Base-by-base conservation (phyloP, 176 grass and related monocot genomes). In the Cenchrus fungigraminus region DNA sequence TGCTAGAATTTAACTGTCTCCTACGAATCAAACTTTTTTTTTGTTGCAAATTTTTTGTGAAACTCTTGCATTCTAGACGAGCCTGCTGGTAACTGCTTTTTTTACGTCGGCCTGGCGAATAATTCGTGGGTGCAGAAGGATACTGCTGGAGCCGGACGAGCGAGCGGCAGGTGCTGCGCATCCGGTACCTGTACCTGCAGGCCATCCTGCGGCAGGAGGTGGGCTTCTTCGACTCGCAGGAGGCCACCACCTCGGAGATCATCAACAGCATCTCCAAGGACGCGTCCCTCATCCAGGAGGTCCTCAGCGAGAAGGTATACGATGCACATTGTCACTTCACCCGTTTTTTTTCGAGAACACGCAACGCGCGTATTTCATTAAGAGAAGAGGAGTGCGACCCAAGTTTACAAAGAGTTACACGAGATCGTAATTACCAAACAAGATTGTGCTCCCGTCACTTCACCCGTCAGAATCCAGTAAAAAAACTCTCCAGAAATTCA, bases 121-220 rank as follows among this genome's bases (percentile, higher is more conserved):
- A 66, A 77, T 60, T 43, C 0, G 1, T 79, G 45, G 10, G 17
- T 1, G 86, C 91, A 98, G 97, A 98, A 85, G 97, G 97, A 15
- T 98, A 94, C 28, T 98, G 97, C 62, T 98, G 97, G 97, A 98
- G 97, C 84, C 87, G 93, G 92, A 98, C 97, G 86, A 98, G 97
- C 88, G 97, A 98, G 86, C 85, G 97, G 81, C 97, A 98, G 82
- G 97, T 98, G 73, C 89, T 98, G 31, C 85, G 91, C 59, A 98
- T 98, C 56, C 89, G 97, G 71, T 72, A 96, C 79, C 89, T 89
- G 74, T 98, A 98, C 88, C 83, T 98, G 87, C 81, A 98, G 84
- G 93, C 97, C 19, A 96, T 98, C 65, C 91, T 98, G 60, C 86
- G 91, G 32, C 97, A 98, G 85, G 97, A 98, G 74, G 97, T 91